These are phyloP conservation scores for Spinacia oleracea DNA, from an alignment of 179 eudicot genomes.

Conservation along the genomic window DNA sequence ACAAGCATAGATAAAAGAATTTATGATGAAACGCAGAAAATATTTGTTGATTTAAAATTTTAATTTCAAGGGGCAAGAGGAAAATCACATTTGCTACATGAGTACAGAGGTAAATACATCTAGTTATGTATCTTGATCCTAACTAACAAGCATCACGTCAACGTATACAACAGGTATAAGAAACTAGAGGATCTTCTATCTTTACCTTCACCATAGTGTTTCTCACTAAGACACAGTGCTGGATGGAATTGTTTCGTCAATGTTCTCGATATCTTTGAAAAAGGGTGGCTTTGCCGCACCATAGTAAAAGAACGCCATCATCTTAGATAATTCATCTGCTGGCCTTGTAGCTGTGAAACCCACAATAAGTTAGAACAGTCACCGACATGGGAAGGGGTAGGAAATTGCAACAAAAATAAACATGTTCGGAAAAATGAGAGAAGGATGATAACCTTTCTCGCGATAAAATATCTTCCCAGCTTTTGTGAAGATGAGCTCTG, in stretches of 20 bases:
- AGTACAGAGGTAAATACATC: neutral
- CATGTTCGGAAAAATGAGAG: neutral
- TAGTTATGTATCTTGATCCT: neutral
- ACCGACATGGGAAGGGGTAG: neutral
- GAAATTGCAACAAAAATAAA: neutral
- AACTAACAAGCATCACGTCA: neutral
- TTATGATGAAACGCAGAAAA: neutral
- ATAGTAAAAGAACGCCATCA: slow-evolving; percentile 91
- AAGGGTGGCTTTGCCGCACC: slow-evolving; percentile 87
- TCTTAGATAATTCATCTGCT: slow-evolving; percentile 82
- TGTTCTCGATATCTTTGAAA: slow-evolving; percentile 37
- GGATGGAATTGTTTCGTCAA: slow-evolving; percentile 62
- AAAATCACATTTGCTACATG: neutral
- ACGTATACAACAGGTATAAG: neutral
- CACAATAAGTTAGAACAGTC: neutral
- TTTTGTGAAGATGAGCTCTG: slow-evolving; percentile 88
- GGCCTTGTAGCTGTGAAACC: slow-evolving; percentile 55
- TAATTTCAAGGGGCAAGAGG: neutral
- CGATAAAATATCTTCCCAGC: slow-evolving; percentile 89
- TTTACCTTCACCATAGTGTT: slow-evolving; percentile 15
- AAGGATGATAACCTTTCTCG: slow-evolving; percentile 62
- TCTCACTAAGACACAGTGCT: slow-evolving; percentile 15
- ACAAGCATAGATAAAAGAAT: neutral
- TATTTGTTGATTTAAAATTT: neutral
- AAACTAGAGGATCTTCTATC: neutral